Conservation (phyloP, 1,284 basidiomycete genomes). For the Coriolopsis trogii region DNA sequence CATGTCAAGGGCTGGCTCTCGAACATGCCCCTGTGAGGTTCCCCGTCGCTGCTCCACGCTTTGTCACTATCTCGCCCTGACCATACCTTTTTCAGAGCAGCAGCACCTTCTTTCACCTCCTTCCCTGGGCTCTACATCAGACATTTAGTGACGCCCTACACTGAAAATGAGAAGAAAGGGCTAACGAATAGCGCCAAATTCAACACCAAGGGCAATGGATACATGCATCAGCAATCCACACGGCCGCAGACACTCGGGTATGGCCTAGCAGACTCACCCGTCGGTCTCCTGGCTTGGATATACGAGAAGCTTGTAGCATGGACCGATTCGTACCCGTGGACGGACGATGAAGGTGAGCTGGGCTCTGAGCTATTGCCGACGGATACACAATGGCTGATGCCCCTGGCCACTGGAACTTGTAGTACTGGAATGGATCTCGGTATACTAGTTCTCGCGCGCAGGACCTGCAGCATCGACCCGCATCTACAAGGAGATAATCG, state of each 20-base stretch:
- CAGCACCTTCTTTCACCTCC: too few species aligned
- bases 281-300: conserved; percentile 60
- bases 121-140: too few species aligned
- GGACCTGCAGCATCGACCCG: conserved; percentile 55
- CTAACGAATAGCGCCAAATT: conserved; percentile 38
- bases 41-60: neutral
- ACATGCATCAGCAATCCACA: conserved; percentile 45
- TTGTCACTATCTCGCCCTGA: too few species aligned
- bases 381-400: too few species aligned
- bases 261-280: conserved; percentile 55
- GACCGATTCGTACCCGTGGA: conserved; percentile 53
- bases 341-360: conserved; percentile 49
- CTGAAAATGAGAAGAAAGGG: conserved; percentile 28
- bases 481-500: conserved; percentile 52
- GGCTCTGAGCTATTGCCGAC: too few species aligned
- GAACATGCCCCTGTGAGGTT: conserved; percentile 36
- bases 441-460: conserved; percentile 59
- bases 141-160: too few species aligned
- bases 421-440: conserved; percentile 63
- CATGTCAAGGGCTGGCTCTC: conserved; percentile 41
- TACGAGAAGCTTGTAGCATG: conserved; percentile 58
- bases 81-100: too few species aligned
- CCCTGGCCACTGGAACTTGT: neutral
- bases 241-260: conserved; percentile 63
- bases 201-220: conserved; percentile 39